phyloP scores from a whole-genome alignment of 139 green algal species.

The Nannochloris sp. region DNA sequence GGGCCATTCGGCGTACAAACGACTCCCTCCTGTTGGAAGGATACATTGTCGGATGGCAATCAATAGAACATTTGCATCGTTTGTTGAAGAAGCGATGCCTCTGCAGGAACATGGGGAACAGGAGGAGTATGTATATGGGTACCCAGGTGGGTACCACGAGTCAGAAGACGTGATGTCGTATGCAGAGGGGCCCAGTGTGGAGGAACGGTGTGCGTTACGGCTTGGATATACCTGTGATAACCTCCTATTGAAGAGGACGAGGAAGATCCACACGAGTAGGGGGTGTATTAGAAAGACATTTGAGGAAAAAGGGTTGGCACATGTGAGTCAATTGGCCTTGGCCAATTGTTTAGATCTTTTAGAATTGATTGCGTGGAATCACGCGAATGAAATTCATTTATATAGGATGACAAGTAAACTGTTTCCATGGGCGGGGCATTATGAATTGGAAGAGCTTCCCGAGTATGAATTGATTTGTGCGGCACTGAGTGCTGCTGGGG shows the following conservation, averaged over 20 bases:
- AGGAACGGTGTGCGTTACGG: neutral
- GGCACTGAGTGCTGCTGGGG: conserved; percentile 37
- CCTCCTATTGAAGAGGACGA: neutral
- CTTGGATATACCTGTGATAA: conserved; percentile 13
- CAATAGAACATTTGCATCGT: too few relatives aligned
- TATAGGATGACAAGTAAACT: conserved; percentile 39
- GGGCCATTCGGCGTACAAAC: too few relatives aligned
- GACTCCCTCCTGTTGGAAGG: too few relatives aligned
- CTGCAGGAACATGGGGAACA: neutral
- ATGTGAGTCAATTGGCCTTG: conserved; percentile 39
- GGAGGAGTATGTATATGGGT: neutral
- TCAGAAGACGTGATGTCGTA: too few relatives aligned
- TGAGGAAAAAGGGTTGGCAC: conserved; percentile 28
- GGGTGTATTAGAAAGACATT: conserved; percentile 28
- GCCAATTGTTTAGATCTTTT: conserved; percentile 39
- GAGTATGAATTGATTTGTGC: conserved; percentile 42
- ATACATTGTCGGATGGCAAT: too few relatives aligned
- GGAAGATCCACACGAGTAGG: conserved; percentile 5
- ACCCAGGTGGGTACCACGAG: too few relatives aligned
- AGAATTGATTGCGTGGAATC: conserved; percentile 45
- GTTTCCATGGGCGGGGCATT: conserved; percentile 44
- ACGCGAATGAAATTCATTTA: conserved; percentile 42
- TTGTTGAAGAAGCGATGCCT: neutral
- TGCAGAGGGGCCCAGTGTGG: neutral
- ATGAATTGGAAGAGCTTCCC: conserved; percentile 44